phyloP scores from a whole-genome alignment of 176 grass and related monocot species.

The Triticum timopheevii region DNA sequence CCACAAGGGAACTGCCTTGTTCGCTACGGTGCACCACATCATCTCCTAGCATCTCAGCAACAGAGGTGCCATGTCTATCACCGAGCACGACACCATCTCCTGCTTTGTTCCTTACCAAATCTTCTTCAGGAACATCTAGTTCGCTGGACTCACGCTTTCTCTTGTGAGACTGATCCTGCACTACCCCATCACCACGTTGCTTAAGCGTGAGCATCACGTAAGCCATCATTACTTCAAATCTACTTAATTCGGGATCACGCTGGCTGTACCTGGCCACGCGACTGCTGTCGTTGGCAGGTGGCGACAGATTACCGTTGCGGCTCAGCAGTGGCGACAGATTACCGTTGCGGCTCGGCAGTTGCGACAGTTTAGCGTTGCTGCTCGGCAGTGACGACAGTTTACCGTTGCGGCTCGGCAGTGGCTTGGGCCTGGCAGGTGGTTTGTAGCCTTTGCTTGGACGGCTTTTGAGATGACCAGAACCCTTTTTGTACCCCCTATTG shows the following conservation, averaged over 20 bases:
- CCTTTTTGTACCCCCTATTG: slow-evolving; percentile 21
- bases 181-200: not conserved
- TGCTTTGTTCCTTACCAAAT: not conserved
- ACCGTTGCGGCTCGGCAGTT: too few relatives aligned
- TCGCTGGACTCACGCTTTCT: not conserved
- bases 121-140: not conserved
- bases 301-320: too few relatives aligned
- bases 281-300: not conserved
- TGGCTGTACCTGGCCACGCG: not conserved
- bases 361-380: not conserved
- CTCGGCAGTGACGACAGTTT: not conserved
- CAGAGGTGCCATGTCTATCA: not conserved
- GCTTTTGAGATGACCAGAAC: slow-evolving; percentile 27
- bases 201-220: not conserved
- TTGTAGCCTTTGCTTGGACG: slow-evolving; percentile 35
- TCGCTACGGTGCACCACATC: not conserved
- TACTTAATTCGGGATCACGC: not conserved
- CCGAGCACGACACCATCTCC: not conserved
- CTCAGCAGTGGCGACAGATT: not conserved
- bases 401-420: too few relatives aligned
- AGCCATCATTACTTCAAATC: not conserved
- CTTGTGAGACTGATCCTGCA: not conserved
- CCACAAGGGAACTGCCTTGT: not conserved
- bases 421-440: not conserved
- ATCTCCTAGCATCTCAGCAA: not conserved